Percentiles rank a stretch among this genome's conserved stretches.
Evolutionary conservation across 345 rosid genomes (phyloP).

Genomic region (Acer saccharum): DNA sequence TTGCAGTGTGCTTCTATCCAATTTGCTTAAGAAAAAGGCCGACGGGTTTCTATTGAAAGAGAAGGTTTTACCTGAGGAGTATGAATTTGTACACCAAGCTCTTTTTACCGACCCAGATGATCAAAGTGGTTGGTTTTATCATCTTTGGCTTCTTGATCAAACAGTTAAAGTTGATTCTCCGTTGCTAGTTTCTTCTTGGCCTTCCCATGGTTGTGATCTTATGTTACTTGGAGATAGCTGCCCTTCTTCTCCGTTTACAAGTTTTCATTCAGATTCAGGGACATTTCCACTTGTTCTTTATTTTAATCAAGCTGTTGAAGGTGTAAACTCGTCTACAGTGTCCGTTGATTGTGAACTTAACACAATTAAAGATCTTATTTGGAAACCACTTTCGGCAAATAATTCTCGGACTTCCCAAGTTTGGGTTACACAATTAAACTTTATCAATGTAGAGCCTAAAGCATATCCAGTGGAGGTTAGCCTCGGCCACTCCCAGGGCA

Average conservation of each 20-base stretch:
- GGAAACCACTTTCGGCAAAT: slow-evolving; percentile 58
- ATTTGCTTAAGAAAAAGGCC: slow-evolving; percentile 52
- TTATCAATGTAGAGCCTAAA: slow-evolving; percentile 31
- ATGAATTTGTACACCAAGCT: slow-evolving; percentile 68
- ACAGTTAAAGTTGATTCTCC: slow-evolving; percentile 70
- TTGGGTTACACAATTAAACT: slow-evolving; percentile 65
- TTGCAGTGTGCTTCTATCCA: slow-evolving; percentile 77
- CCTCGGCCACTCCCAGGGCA: slow-evolving; percentile 67
- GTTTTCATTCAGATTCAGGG: slow-evolving; percentile 37
- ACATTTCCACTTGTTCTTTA: slow-evolving; percentile 69
- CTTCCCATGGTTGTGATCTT: slow-evolving; percentile 63
- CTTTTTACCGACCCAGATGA: slow-evolving; percentile 87
- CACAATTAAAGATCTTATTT: slow-evolving; percentile 46
- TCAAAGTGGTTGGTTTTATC: slow-evolving; percentile 99
- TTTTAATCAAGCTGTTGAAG: slow-evolving; percentile 76
- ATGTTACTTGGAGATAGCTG: slow-evolving; percentile 38
- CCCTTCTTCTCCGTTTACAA: slow-evolving; percentile 38
- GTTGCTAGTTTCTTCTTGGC: slow-evolving; percentile 76
- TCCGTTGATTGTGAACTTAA: slow-evolving; percentile 37
- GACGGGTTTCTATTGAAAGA: slow-evolving; percentile 57
- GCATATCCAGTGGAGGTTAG: slow-evolving; percentile 51
- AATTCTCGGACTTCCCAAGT: slow-evolving; percentile 47
- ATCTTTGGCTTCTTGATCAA: slow-evolving; percentile 93
- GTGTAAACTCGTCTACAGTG: slow-evolving; percentile 66
- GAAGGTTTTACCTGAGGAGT: slow-evolving; percentile 63